Base-by-base conservation (phyloP, 1,284 basidiomycete species). In the Papiliotrema flavescens region DNA sequence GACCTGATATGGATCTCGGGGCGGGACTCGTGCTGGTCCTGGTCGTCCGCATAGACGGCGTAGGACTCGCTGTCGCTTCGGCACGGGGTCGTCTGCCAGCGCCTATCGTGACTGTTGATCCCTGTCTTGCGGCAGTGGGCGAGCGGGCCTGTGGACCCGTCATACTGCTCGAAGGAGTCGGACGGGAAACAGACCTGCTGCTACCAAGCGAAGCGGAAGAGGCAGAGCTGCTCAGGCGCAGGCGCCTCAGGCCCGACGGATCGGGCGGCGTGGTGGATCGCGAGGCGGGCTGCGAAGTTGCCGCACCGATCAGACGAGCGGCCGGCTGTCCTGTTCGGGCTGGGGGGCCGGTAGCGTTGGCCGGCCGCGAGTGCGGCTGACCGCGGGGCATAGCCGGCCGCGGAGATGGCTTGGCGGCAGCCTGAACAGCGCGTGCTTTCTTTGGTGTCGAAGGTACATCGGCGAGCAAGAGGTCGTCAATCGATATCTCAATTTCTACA, bases 401-500 rank as follows among this genome's bases (percentile, higher is more conserved):
- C 28, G 41, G 32, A 23, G 20, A 24, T 3, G 49, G 14, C 11
- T 6, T 45, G 7, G 40, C n/a, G 19, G 28, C n/a, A 32, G 44
- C 23, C 15, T n/a, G 19, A 19, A 37, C 19, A 40, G 39, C 5
- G 19, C 46, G 46, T 28, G 46, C 37, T 9, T 49, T 56, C n/a
- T 26, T 49, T 5, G 48, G 51, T 3, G 59, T 52, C 26, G 36
- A 44, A 41, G 55, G 53, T 1, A 44, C 23, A 42, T 32, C 28
- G 28, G 47, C 42, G n/a, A 28, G 47, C 42, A 41, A 85, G 67
- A 93, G 82, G 49, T 94, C 90, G 46, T 88, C 85, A 3, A 85
- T 73, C 0, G 84, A 79, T 2, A 91, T 82, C 66, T 91, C 88
- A 49, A 94, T 82, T 69, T 89, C 91, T 94, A 62, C 0, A 13